A percentile compares a stretch with the other conserved stretches of the same genome.
Conservation (phyloP, 306 rosid genomes). For the Styphnolobium japonicum region DNA sequence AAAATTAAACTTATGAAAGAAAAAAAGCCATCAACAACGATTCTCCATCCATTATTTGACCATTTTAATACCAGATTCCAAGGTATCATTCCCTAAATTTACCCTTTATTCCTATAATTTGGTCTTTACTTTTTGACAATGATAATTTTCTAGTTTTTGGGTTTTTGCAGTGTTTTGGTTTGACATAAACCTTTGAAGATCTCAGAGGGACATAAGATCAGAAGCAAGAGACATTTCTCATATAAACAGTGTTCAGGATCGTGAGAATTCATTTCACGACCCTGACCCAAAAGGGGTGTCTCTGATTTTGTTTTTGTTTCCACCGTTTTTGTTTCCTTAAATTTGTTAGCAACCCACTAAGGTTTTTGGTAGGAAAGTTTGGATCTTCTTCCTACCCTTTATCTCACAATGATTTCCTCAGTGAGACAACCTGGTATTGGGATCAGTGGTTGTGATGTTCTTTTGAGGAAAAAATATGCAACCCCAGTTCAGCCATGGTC, state of each 20-base stretch:
- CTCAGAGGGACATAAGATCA: conserved; percentile 25
- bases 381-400: conserved; percentile 12
- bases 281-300: conserved; percentile 19
- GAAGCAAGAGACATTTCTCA: neutral
- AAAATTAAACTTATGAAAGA: no score
- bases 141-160: neutral
- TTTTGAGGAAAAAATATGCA: conserved; percentile 29
- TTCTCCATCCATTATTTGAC: neutral
- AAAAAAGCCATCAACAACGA: neutral
- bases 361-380: conserved; percentile 25
- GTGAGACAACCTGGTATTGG: conserved; percentile 40
- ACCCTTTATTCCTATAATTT: neutral
- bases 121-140: neutral
- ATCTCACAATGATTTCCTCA: conserved; percentile 35
- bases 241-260: neutral
- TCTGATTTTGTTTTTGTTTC: neutral
- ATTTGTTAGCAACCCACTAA: conserved; percentile 5
- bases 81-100: conserved; percentile 29
- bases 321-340: neutral
- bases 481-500: conserved; percentile 25
- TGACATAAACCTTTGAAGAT: conserved; percentile 28
- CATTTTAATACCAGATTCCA: conserved; percentile 12
- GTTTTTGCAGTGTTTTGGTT: conserved; percentile 5
- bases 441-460: conserved; percentile 34
- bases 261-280: neutral